A percentile compares a stretch with the other conserved stretches of the same genome.
Evolutionary conservation across 441 rosid genomes (phyloP).

Genomic region (Heliophila coronopifolia): DNA sequence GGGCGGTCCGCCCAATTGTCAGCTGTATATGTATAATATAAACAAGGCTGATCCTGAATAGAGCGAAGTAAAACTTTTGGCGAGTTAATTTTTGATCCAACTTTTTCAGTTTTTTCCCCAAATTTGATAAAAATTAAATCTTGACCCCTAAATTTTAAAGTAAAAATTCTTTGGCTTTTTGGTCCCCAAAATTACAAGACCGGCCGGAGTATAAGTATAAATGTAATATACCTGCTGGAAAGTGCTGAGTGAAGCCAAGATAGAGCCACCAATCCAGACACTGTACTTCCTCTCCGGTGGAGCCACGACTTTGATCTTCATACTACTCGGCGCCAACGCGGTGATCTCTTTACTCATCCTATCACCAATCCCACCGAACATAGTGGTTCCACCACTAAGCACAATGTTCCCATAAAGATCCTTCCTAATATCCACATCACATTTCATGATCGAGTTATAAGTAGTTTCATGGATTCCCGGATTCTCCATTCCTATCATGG

Average conservation of each 20-base stretch:
- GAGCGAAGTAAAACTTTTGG: too few relatives aligned
- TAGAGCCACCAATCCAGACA: conserved; percentile 65
- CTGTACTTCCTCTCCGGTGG: conserved; percentile 67
- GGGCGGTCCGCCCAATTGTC: too few relatives aligned
- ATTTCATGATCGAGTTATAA: conserved; percentile 45
- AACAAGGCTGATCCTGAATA: too few relatives aligned
- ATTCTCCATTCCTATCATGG: conserved; percentile 49
- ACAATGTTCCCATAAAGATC: conserved; percentile 47
- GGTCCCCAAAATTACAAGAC: too few relatives aligned
- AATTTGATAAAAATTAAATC: too few relatives aligned
- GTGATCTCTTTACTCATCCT: conserved; percentile 50
- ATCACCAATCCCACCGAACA: conserved; percentile 48
- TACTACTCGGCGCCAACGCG: conserved; percentile 43
- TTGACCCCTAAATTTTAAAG: too few relatives aligned
- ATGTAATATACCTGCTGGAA: conserved; percentile 75
- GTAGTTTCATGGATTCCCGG: conserved; percentile 52
- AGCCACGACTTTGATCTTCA: conserved; percentile 59
- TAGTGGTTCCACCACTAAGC: conserved; percentile 48
- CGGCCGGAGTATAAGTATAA: too few relatives aligned
- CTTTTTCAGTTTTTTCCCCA: too few relatives aligned
- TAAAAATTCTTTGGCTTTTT: too few relatives aligned
- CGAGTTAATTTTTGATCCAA: too few relatives aligned
- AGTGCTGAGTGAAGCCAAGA: conserved; percentile 56
- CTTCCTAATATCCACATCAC: conserved; percentile 43
- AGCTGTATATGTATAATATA: too few relatives aligned